Evolutionary conservation across 2,329 filamentous ascomycete species (phyloP), one percentile per base, ranked within the genome.

Genomic region (Incumbomyces lentus): DNA sequence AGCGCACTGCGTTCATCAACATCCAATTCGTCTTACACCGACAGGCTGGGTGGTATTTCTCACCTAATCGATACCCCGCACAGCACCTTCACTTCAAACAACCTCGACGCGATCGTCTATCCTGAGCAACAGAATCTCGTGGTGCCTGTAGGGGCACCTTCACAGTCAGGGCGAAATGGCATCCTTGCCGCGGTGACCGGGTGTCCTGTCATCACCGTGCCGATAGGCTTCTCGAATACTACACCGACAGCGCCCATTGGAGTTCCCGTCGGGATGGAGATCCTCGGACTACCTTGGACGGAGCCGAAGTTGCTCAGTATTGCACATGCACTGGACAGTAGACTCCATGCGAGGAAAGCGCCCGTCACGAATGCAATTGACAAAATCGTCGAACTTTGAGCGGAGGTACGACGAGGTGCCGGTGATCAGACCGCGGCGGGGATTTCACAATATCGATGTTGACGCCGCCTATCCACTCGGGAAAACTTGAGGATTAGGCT

Each of bases 51-150:
- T 3, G 68, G 65, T 1, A 79, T 83, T 48, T 61, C 64, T 6
- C 65, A 72, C 41, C 67, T 84, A 12, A 78, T 71, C 2, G 58
- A 67, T 1, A 63, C 69, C 0, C 62, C 82, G 2, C 62, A 66
- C n/a, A 50, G 60, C 2, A 77, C 75, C 0, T 79, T 82, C 49
- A 58, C 62, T 0, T 47, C 56, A 0, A 63, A 77, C 51, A 49
- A 60, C 0, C 65, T 83, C 12, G 74, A 80, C 56, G 78, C 73
- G 0, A 55, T 82, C 31, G 71, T 81, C 54, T 83, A 82, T 59
- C 79, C 79, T 0, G 73, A 82, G 57, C 79, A 83, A 55, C 73
- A 72, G 56, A 80, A 80, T 45, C 69, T 82, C 1, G 76, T 79
- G 5, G 77, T 81, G 2, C 70, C 71, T 38, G 60, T 81, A 18